Base-by-base conservation (phyloP, 495 filamentous ascomycete genomes). In the Podospora bellae-mahoneyi region DNA sequence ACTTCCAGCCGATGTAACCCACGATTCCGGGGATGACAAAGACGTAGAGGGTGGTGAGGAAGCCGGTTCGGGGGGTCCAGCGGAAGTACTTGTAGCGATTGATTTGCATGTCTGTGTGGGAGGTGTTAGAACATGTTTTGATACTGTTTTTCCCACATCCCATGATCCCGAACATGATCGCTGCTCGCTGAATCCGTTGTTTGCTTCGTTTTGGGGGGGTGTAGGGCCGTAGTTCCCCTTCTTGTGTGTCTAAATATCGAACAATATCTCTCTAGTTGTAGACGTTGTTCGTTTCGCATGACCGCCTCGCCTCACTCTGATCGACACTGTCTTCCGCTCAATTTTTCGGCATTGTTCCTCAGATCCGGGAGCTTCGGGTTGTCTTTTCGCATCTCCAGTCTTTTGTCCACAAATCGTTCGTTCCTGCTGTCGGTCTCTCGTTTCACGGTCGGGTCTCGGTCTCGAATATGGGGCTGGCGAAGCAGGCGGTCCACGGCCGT, bases 81-180 rank as follows among this genome's bases (percentile, higher is more conserved):
- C 92, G 87, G 86, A 97, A 99, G 87, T 93, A 96, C 81, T 91
- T 94, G 87, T 93, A 90, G 62, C 95, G 91, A 83, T 96, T 93
- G 71, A 82, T 77, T 72, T 84, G 86, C 88, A 97, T 91, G 75
- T 90, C 95, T 99, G 74, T 28, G 28, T n/a, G 67, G 34, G 15
- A 27, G 80, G 68, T 76, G 72, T 68, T 23, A 60, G 39, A 48
- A 48, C 9, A 48, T 13, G 57, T 53, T 66, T 48, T n/a, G 26
- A 7, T 9, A 4, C 55, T 7, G 16, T 59, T 66, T 62, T 26
- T 23, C 23, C 23, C 23, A 23, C 23, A 23, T 23, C 23, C 16
- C 18, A 15, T 28, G 19, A 15, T 34, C n/a, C 6, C n/a, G 26
- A 32, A 9, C 23, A 58, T 9, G 6, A 23, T 3, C 55, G 7